phyloP scores from a whole-genome alignment of 108 stramenopile species.

The Cylindrotheca closterium region DNA sequence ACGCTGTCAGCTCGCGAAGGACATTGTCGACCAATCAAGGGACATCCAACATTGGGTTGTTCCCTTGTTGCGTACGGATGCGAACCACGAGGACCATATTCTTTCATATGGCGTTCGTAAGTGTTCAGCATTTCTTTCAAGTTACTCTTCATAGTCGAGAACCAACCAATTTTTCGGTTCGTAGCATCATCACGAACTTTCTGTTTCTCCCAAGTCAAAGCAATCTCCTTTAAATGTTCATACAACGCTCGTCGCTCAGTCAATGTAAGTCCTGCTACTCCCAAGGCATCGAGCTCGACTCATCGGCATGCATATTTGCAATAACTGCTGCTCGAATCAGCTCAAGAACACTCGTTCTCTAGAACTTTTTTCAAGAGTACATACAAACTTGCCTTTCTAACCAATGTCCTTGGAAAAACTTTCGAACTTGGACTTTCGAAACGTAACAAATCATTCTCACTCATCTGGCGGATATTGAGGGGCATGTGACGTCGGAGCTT shows the following conservation, averaged over 20 bases:
- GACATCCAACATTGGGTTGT: conserved; percentile 13
- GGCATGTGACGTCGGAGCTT: conserved; percentile 41
- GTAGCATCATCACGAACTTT: conserved; percentile 18
- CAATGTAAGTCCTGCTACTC: conserved; percentile 41
- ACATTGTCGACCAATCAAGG: conserved; percentile 37
- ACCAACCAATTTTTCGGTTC: conserved; percentile 35
- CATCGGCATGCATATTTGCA: conserved; percentile 32
- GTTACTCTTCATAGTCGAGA: conserved; percentile 33
- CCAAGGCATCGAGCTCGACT: conserved; percentile 35
- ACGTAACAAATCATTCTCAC: conserved; percentile 24
- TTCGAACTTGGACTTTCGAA: too few relatives aligned
- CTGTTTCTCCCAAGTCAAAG: conserved; percentile 18
- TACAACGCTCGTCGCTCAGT: conserved; percentile 50
- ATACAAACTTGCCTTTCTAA: conserved; percentile 1
- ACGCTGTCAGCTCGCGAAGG: conserved; percentile 28
- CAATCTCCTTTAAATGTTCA: conserved; percentile 25
- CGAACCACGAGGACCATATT: conserved; percentile 30
- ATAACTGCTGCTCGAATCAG: conserved; percentile 29
- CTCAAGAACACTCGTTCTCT: conserved; percentile 38
- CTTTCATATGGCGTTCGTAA: conserved; percentile 24
- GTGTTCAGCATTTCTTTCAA: conserved; percentile 23
- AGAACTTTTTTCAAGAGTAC: conserved; percentile 34
- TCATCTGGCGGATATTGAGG: conserved; percentile 24
- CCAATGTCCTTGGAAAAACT: not conserved
- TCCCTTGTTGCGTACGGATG: conserved; percentile 11